Evolutionary conservation across 768 basidiomycete species (phyloP).

Genomic region (Psilocybe sp.): DNA sequence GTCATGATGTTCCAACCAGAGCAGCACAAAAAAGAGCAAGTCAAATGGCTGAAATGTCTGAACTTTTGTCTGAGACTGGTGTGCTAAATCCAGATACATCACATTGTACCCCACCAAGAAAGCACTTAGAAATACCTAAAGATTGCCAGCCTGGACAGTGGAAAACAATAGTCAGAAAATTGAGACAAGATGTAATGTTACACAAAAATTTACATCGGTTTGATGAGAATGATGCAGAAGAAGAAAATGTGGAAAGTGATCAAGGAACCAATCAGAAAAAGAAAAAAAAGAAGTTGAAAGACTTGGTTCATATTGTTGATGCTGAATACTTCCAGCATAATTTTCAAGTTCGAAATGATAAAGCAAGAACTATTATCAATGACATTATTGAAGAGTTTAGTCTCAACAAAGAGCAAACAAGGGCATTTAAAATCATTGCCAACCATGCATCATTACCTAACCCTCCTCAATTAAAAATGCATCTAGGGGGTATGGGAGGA

Average conservation of each 20-base stretch:
- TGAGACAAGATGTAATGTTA: neutral
- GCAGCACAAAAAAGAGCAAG: too few relatives aligned
- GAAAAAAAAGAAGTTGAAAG: too few relatives aligned
- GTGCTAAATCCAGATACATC: too few relatives aligned
- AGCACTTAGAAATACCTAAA: too few relatives aligned
- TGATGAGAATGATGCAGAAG: neutral
- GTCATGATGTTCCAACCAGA: too few relatives aligned
- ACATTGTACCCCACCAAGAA: too few relatives aligned
- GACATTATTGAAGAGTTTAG: constrained; percentile 10
- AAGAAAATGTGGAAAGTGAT: too few relatives aligned
- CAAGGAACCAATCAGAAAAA: too few relatives aligned
- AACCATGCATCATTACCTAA: constrained; percentile 23
- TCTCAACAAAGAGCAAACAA: constrained; percentile 25
- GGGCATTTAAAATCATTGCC: constrained; percentile 28
- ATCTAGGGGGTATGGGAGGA: constrained; percentile 33
- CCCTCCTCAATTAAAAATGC: constrained; percentile 31
- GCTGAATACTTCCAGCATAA: neutral
- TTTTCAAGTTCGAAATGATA: neutral
- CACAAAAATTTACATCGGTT: too few relatives aligned
- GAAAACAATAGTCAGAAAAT: too few relatives aligned
- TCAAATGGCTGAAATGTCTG: neutral
- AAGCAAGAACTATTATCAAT: neutral
- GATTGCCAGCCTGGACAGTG: too few relatives aligned
- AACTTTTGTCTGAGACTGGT: too few relatives aligned
- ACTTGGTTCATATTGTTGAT: neutral